Evolutionary conservation across 148 eudicot genomes (phyloP), one percentile per base, ranked within the genome.

Genomic region (Rheum nobile): DNA sequence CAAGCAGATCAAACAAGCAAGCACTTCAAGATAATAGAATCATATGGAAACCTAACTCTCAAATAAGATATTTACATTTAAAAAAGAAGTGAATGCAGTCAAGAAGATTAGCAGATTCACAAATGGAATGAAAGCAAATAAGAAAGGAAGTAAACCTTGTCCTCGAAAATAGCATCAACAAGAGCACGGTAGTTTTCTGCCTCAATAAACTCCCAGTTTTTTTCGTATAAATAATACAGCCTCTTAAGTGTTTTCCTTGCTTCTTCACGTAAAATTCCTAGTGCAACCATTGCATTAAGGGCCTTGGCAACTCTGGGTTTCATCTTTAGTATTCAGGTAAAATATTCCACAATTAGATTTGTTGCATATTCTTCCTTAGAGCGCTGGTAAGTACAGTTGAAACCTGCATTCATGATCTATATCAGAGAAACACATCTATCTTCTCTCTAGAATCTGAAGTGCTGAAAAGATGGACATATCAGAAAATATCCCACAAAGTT

Each of bases 151-250:
- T 80, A 82, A 13, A 82, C 83, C 61, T 72, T 78, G 38, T 24
- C 19, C 43, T 91, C 94, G 71, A 91, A 86, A 72, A 91, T 85
- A 46, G 95, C 90, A 84, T 89, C 94, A 74, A 80, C 83, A 77
- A 91, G 90, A 47, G 72, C 81, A 50, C 88, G 85, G 68, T 85
- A 88, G 67, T 88, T 82, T 34, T 86, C 87, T 14, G 82, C 87
- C 73, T 88, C 90, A 22, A 88, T 86, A 71, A 88, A 85, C 48
- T 83, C 88, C 95, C 94, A 91, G 6, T 87, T 84, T 39, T 76
- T 70, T 69, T 85, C 82, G 75, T 82, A 91, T 73, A 91, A 35
- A 17, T 75, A 67, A 65, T 82, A 44, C 28, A 91, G 89, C 21
- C 79, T 80, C 75, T 78, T 84, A 8, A 88, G 84, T 44, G 81